These are phyloP conservation scores for Xerocomus spinulosus DNA, from an alignment of 768 basidiomycete genomes.

Conservation along the genomic window DNA sequence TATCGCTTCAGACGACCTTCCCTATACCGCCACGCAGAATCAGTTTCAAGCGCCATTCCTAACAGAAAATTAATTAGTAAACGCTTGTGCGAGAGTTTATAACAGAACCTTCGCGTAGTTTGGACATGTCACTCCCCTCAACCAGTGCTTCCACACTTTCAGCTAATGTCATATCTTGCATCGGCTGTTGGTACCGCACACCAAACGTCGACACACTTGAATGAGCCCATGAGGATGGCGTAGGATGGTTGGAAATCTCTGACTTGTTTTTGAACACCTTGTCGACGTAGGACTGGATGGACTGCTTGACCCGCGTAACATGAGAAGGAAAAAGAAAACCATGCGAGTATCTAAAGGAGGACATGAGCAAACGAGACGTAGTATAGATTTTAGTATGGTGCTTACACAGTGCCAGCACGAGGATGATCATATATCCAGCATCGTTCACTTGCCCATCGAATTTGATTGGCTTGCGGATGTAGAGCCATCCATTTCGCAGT, in stretches of 20 bases:
- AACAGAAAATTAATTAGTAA: constrained; percentile 1
- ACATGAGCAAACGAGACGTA: constrained; percentile 4
- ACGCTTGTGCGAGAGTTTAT: background rate
- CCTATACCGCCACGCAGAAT: constrained; percentile 65
- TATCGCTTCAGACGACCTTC: constrained; percentile 68
- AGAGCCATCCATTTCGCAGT: constrained; percentile 87
- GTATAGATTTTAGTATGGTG: constrained; percentile 9
- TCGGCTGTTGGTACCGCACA: constrained; percentile 64
- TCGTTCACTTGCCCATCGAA: constrained; percentile 87
- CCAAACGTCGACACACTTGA: constrained; percentile 89
- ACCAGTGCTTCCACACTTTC: constrained; percentile 89
- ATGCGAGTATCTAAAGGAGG: constrained; percentile 74
- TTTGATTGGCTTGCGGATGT: constrained; percentile 72
- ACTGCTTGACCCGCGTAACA: constrained; percentile 60
- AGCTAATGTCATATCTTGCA: constrained; percentile 55
- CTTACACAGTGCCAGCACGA: constrained; percentile 86
- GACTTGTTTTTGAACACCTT: constrained; percentile 36
- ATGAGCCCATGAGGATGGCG: constrained; percentile 63
- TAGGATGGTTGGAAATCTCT: constrained; percentile 30
- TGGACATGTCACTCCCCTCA: constrained; percentile 85
- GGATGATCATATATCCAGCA: constrained; percentile 99
- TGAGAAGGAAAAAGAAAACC: constrained; percentile 94
- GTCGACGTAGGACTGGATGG: constrained; percentile 51
- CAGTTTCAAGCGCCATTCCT: constrained; percentile 57
- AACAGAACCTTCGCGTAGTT: constrained; percentile 54